Conservation (phyloP, 1,139 yeast species). For the Candida smagusa region DNA sequence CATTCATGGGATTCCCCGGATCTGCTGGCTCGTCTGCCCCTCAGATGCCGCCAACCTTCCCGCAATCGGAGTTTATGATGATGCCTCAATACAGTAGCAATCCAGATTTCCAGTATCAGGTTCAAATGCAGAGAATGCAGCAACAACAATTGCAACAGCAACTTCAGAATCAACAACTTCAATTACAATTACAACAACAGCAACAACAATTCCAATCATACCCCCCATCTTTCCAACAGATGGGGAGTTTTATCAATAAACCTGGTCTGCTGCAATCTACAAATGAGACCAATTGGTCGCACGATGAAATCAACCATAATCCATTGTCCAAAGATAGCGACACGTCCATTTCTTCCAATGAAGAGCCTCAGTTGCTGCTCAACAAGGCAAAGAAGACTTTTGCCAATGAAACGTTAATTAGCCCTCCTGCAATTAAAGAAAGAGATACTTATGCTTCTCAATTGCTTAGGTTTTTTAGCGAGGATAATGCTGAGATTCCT, state of each 20-base stretch:
- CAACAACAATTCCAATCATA: slow-evolving; percentile 9
- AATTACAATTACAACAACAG: slow-evolving; percentile 13
- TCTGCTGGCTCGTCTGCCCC: slow-evolving; percentile 8
- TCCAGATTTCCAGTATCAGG: slow-evolving; percentile 29
- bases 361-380: slow-evolving; percentile 16
- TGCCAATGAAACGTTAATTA: slow-evolving; percentile 9
- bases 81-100: slow-evolving; percentile 16
- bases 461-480: slow-evolving; percentile 60
- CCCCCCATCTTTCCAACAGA: slow-evolving; percentile 10
- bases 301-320: slow-evolving; percentile 28
- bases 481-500: slow-evolving; percentile 73
- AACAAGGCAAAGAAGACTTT: slow-evolving; percentile 3
- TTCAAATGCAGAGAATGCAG: slow-evolving; percentile 22
- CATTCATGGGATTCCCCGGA: slow-evolving; percentile 10
- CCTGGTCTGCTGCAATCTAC: slow-evolving; percentile 42
- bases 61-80: slow-evolving; percentile 26
- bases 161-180: slow-evolving; percentile 8
- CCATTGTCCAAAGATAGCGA: slow-evolving; percentile 35
- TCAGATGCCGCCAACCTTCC: slow-evolving; percentile 23
- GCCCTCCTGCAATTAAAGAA: slow-evolving; percentile 10
- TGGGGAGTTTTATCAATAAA: slow-evolving; percentile 19
- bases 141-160: slow-evolving; percentile 16
- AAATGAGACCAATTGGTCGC: slow-evolving; percentile 47
- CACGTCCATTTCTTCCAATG: slow-evolving; percentile 40
- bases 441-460: slow-evolving; percentile 53